Base-by-base conservation (phyloP, 106 monocot genomes). In the Dioscorea alata region DNA sequence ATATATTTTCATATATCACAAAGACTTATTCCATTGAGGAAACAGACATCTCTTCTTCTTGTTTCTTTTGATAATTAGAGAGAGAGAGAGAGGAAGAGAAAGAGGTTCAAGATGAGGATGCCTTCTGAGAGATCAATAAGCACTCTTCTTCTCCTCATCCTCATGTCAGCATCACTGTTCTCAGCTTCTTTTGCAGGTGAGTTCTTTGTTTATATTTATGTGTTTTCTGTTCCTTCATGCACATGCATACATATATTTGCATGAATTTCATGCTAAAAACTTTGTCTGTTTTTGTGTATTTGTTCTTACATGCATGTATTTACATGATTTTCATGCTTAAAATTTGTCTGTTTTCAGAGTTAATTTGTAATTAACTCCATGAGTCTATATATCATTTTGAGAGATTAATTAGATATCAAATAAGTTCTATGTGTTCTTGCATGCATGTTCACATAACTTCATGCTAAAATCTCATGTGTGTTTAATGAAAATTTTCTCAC, bases 121-220 rank as follows among this genome's bases (percentile, higher is more conserved):
- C 35, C 14, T 34, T 13, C 60, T 19, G 24, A 69, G 69, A 63
- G 56, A 64, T 48, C 57, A 2, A 56, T 17, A 28, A 28, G 28
- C 28, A 28, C 28, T 28, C 28, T 28, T 77, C 33, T 77, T 63
- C 77, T 77, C 65, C 59, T 70, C 25, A 51, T 77, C 25, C 58
- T 77, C 35, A 20, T 65, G 18, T 17, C 42, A 31, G 70, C 48
- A 59, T 64, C 77, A 52, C 52, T 68, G 13, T 18, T 71, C 8
- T 71, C 64, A 59, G 64, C 65, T 50, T 64, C 71, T 14, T 66
- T 71, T 71, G 77, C 69, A 71, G 77, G 77, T 77, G 12, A 56
- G 71, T 19, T 1, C 59, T 21, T 28, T 28, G 28, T 28, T 28
- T 1, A 28, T 28, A 28, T 28, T 28, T 28, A 28, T 28, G 28